Conservation (phyloP, 208 protist species). For the Trypanosoma melophagium region DNA sequence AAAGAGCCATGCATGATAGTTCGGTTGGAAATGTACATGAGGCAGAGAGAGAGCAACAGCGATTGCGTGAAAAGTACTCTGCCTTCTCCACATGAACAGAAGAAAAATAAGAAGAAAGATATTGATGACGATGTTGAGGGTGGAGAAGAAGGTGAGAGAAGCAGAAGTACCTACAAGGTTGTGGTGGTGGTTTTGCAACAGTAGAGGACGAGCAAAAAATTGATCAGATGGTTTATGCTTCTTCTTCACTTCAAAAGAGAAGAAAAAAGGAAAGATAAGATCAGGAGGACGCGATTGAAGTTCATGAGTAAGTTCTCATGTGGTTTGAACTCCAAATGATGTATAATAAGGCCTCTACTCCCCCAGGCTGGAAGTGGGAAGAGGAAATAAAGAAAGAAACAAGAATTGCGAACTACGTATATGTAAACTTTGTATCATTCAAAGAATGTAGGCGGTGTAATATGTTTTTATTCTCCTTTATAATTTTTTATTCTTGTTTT, state of each 20-base stretch:
- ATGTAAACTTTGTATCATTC: background rate
- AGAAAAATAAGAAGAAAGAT: background rate
- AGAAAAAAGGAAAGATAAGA: background rate
- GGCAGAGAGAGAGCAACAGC: slow-evolving; percentile 31
- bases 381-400: slow-evolving; percentile 19
- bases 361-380: slow-evolving; percentile 8
- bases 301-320: too few species aligned
- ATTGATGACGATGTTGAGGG: too few species aligned
- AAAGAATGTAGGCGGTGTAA: background rate
- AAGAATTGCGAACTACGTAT: slow-evolving; percentile 6
- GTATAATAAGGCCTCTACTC: too few species aligned
- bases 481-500: too few species aligned
- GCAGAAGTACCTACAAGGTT: background rate
- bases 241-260: too few species aligned
- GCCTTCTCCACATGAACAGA: background rate
- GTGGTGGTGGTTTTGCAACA: too few species aligned
- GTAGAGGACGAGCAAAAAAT: too few species aligned
- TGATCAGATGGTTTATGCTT: too few species aligned
- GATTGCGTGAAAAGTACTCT: slow-evolving; percentile 43
- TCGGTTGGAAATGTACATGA: slow-evolving; percentile 9
- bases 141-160: too few species aligned
- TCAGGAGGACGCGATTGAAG: too few species aligned
- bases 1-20: slow-evolving; percentile 30
- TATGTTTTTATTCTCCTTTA: too few species aligned
- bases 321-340: too few species aligned